Evolutionary conservation across 306 rosid species (phyloP), one percentile per base, ranked within the genome.

Genomic region (Castanopsis chinensis): DNA sequence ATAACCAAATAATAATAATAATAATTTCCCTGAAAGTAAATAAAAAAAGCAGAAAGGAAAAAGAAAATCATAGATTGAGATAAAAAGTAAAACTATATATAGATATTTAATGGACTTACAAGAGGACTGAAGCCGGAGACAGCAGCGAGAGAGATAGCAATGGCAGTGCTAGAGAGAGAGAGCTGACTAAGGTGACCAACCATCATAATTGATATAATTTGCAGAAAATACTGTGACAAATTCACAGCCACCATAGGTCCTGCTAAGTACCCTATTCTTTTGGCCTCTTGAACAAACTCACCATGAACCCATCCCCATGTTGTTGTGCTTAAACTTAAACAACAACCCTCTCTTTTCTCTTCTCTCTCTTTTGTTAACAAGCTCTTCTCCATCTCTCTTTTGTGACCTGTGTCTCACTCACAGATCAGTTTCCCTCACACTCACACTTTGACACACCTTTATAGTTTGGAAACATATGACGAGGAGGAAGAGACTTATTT

Each of bases 41-140:
- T 37, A 1, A 1, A 25, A 37, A 6, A 37, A 37, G 43, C 43
- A 37, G 10, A 37, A 37, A 37, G 6, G 1, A 2, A 3, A 28
- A 12, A 1, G 1, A 32, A 19, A 65, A 15, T 14, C 1, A 3
- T 30, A 18, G 30, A 15, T 28, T 37, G 27, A 20, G 73, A n/a
- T 8, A 10, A 69, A 35, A 19, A 3, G 53, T 49, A 12, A 49
- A 49, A 49, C 53, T 49, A 49, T 13, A n/a, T 4, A 10, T 9
- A 69, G 1, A 37, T 37, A 37, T 7, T 7, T 11, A 37, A 33
- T 6, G 49, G 12, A 45, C 90, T 75, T 77, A 89, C 96, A 19
- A 89, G 74, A 49, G 88, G 30, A 57, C 96, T 89, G 79, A 87
- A 89, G 65, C 96, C 96, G 4, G 93, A 76, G 84, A 86, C 93